phyloP scores from a whole-genome alignment of 1,284 basidiomycete genomes.

The Phlebopus sp. region DNA sequence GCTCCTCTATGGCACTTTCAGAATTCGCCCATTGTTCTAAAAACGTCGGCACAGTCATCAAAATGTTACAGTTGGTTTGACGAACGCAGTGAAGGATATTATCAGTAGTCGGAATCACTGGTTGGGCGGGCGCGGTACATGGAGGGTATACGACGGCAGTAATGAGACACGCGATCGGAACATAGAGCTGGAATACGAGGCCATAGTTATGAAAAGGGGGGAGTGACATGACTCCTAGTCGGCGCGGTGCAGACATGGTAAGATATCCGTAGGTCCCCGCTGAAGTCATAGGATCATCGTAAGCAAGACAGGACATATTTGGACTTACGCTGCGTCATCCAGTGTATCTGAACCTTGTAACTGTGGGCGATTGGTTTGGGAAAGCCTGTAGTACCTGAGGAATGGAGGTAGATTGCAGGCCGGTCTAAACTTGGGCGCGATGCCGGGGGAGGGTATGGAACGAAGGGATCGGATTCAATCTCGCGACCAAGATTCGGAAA shows the following conservation, averaged over 20 bases:
- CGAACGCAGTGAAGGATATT: slow-evolving; percentile 4
- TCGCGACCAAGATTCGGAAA: slow-evolving; percentile 28
- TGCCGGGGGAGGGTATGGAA: slow-evolving; percentile 14
- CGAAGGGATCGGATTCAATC: slow-evolving; percentile 15
- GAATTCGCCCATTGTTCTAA: slow-evolving; percentile 9
- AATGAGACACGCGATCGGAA: not conserved
- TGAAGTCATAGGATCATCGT: no score
- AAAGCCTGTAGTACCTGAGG: slow-evolving; percentile 28
- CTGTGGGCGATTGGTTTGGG: slow-evolving; percentile 25
- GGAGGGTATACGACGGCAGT: slow-evolving; percentile 4
- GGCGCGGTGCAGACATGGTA: not conserved
- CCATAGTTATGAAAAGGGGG: slow-evolving; percentile 7
- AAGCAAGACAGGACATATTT: no score
- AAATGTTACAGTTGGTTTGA: not conserved
- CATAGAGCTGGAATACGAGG: slow-evolving; percentile 3
- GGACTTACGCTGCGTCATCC: slow-evolving; percentile 5
- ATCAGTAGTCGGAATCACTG: slow-evolving; percentile 7
- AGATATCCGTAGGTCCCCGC: not conserved
- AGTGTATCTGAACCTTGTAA: slow-evolving; percentile 7
- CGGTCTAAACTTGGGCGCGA: slow-evolving; percentile 10
- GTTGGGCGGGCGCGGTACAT: not conserved
- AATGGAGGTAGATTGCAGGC: slow-evolving; percentile 22
- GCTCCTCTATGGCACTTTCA: slow-evolving; percentile 1
- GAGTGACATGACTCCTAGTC: slow-evolving; percentile 6
- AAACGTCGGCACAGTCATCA: slow-evolving; percentile 4